Conservation (phyloP, 2,329 filamentous ascomycete species). For the Penicillium sp. region DNA sequence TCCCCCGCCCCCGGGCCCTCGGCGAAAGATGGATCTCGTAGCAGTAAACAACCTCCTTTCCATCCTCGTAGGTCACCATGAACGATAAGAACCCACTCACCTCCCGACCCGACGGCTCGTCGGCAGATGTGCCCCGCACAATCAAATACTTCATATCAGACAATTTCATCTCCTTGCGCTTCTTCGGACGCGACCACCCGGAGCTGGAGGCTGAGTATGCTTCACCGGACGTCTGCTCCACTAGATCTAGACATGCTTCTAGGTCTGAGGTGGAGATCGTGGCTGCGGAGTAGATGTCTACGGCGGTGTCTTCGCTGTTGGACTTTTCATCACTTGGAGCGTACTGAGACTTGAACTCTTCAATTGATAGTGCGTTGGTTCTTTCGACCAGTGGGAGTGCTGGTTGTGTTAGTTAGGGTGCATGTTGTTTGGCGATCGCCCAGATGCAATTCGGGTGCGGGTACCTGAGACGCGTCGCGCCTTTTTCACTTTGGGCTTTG, state of each 20-base stretch:
- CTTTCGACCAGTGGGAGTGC: constrained; percentile 38
- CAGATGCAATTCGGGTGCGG: not conserved
- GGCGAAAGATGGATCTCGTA: constrained; percentile 62
- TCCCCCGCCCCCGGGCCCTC: constrained; percentile 47
- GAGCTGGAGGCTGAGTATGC: constrained; percentile 54
- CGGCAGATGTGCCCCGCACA: constrained; percentile 31
- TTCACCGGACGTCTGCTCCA: constrained; percentile 55
- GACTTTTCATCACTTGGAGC: constrained; percentile 14
- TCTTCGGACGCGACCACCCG: constrained; percentile 58
- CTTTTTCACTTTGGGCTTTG: constrained; percentile 20
- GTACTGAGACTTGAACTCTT: constrained; percentile 42
- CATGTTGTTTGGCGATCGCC: not conserved
- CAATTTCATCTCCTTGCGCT: constrained; percentile 60
- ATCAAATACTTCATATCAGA: constrained; percentile 61
- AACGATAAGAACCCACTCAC: constrained; percentile 54
- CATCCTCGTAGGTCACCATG: constrained; percentile 59
- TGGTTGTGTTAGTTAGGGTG: not conserved
- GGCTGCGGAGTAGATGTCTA: constrained; percentile 37
- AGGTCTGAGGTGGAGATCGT: constrained; percentile 45
- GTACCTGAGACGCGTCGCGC: constrained; percentile 21
- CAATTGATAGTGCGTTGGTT: constrained; percentile 42
- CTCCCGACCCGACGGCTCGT: not conserved
- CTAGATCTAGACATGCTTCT: constrained; percentile 54
- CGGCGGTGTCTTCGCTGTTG: not conserved
- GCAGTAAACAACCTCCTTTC: constrained; percentile 60